Conservation (phyloP, 495 filamentous ascomycete genomes). For the Hypoxylon trugodes region DNA sequence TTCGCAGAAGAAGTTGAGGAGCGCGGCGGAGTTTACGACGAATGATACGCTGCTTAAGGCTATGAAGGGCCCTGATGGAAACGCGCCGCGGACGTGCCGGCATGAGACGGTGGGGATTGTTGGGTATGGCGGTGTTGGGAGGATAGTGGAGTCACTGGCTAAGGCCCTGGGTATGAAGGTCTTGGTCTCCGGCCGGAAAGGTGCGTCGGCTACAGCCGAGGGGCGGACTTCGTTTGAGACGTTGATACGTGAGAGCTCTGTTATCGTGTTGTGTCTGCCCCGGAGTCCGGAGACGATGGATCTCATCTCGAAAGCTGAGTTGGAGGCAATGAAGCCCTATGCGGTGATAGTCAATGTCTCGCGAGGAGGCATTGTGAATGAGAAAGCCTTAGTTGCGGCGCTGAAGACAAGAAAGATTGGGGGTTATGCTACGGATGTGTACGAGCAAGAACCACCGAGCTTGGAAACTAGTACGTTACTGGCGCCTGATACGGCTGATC, state of each 20-base stretch:
- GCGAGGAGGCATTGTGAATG: constrained; percentile 66
- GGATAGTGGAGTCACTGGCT: constrained; percentile 42
- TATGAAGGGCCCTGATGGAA: constrained; percentile 46
- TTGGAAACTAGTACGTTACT: constrained; percentile 33
- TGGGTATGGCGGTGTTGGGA: constrained; percentile 62
- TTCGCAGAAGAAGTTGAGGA: constrained; percentile 46
- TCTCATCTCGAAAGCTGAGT: constrained; percentile 57
- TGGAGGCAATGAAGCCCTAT: constrained; percentile 57
- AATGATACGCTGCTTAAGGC: constrained; percentile 40
- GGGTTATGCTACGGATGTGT: constrained; percentile 65
- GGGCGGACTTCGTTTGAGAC: constrained; percentile 58
- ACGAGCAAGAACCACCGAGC: constrained; percentile 59
- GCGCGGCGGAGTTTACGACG: constrained; percentile 44
- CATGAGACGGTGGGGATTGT: constrained; percentile 60
- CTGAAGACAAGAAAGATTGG: constrained; percentile 55
- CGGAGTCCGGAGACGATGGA: constrained; percentile 52
- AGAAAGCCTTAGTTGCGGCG: constrained; percentile 57
- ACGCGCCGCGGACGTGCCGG: constrained; percentile 49
- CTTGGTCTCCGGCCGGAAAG: constrained; percentile 61
- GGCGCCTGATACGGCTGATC: constrained; percentile 34
- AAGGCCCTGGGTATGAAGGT: constrained; percentile 60
- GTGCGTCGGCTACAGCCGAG: constrained; percentile 29
- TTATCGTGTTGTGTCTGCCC: constrained; percentile 60
- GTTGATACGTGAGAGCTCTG: constrained; percentile 55
- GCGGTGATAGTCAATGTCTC: constrained; percentile 64